phyloP scores from a whole-genome alignment of 2,329 filamentous ascomycete species.

The Aspergillus ochraceus region DNA sequence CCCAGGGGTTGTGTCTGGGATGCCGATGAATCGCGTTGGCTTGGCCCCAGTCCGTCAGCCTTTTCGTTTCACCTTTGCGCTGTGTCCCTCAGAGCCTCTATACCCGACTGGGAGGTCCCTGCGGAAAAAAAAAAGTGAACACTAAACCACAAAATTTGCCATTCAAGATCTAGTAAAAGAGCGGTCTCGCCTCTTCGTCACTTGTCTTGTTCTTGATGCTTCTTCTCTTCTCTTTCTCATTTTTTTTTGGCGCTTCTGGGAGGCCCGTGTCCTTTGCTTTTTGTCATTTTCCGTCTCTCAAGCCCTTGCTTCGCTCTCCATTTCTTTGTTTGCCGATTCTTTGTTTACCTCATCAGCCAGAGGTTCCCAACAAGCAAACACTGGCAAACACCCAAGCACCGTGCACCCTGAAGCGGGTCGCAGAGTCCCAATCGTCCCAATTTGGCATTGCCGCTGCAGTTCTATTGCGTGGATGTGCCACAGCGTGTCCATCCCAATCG shows the following conservation, averaged over 20 bases:
- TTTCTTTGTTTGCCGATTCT: slow-evolving; percentile 1
- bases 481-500: background rate
- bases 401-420: slow-evolving; percentile 20
- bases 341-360: background rate
- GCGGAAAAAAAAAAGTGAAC: slow-evolving; percentile 5
- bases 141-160: slow-evolving; percentile 9
- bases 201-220: background rate
- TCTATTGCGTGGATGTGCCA: slow-evolving; percentile 6
- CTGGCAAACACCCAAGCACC: slow-evolving; percentile 11
- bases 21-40: slow-evolving; percentile 5
- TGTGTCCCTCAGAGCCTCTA: slow-evolving; percentile 13
- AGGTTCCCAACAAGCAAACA: background rate
- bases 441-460: slow-evolving; percentile 8
- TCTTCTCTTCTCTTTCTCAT: background rate
- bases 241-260: background rate
- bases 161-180: slow-evolving; percentile 20
- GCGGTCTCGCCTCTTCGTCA: slow-evolving; percentile 2
- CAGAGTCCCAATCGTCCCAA: background rate
- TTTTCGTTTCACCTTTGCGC: slow-evolving; percentile 14
- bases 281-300: background rate
- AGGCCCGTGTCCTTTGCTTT: background rate
- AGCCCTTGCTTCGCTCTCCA: background rate
- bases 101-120: slow-evolving; percentile 12
- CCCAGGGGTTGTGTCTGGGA: slow-evolving; percentile 11
- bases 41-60: slow-evolving; percentile 13